Base-by-base conservation (phyloP, 257 asterid genomes). In the Haberlea rhodopensis region DNA sequence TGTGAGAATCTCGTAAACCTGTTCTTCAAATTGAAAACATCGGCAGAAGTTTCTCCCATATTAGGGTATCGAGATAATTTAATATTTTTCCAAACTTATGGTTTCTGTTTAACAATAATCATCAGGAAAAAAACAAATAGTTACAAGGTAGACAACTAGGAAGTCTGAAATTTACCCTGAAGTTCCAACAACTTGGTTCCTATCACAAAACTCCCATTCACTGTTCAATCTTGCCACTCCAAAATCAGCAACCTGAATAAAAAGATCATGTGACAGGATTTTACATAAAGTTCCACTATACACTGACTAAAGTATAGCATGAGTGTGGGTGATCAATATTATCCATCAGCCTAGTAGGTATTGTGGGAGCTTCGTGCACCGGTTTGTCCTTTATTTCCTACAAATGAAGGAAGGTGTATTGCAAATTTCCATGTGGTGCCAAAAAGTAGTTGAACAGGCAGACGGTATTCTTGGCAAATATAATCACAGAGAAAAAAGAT, bases 171-270 rank as follows among this genome's bases (percentile, higher is more conserved):
- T 34, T 53, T 84, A 90, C 96, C 85, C 87, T 68, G 85, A 80
- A 58, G 85, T 78, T 80, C 85, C 86, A 65, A 79, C 75, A 24
- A 78, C 67, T 78, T 75, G 86, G 73, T 76, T 80, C 62, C 73
- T 80, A 37, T 75, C 76, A 60, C 61, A 70, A 24, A 71, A 71
- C 61, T 81, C 85, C 95, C 87, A 78, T 75, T 85, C 97, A 23
- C 78, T 73, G 66, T 88, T 86, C 81, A 86, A 66, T 73, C 88
- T 81, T 26, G 94, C 87, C 63, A 91, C 86, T 71, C 96, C 98
- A 78, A 86, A 91, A 79, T 88, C 96, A 68, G 91, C 85, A 69
- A 91, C 95, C 98, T 91, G 67, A 63, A 68, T 23, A 28, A 79
- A 25, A 27, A 20, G 58, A 67, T 40, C 24, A 66, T 20, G 8